Percentiles rank a stretch among this genome's conserved stretches.
These are phyloP conservation scores for Sphaerostilbella broomeana DNA, from an alignment of 2,329 filamentous ascomycete genomes.

Conservation along the genomic window DNA sequence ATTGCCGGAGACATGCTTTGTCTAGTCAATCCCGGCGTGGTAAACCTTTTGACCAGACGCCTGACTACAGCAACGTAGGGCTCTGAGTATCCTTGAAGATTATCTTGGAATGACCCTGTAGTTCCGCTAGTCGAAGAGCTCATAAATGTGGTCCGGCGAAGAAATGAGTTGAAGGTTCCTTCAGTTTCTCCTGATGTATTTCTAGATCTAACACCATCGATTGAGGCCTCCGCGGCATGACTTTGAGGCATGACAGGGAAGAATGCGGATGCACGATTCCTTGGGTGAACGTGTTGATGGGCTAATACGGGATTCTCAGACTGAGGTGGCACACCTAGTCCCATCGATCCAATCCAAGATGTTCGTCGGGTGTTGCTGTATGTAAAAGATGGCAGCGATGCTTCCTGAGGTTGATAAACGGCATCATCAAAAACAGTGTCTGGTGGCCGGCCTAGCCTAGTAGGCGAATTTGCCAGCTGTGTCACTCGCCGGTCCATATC, in stretches of 20 bases:
- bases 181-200: not conserved
- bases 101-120: conserved; percentile 28
- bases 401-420: too few relatives aligned
- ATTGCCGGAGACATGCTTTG: conserved; percentile 21
- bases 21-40: conserved; percentile 22
- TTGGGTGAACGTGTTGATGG: too few relatives aligned
- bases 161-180: conserved; percentile 21
- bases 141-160: conserved; percentile 30
- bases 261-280: too few relatives aligned
- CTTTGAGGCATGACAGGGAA: too few relatives aligned
- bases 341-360: too few relatives aligned
- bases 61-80: conserved; percentile 32
- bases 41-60: conserved; percentile 34
- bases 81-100: conserved; percentile 27
- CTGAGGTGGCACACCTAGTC: too few relatives aligned
- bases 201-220: not conserved
- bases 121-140: conserved; percentile 34
- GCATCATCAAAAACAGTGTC: too few relatives aligned
- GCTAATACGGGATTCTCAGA: too few relatives aligned
- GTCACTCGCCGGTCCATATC: conserved; percentile 47
- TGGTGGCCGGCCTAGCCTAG: too few relatives aligned
- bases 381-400: too few relatives aligned
- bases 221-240: too few relatives aligned
- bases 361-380: too few relatives aligned
- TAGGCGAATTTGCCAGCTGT: conserved; percentile 36